Evolutionary conservation across 2,329 filamentous ascomycete species (phyloP), one percentile per base, ranked within the genome.

Genomic region (Calonectria ilicicola): DNA sequence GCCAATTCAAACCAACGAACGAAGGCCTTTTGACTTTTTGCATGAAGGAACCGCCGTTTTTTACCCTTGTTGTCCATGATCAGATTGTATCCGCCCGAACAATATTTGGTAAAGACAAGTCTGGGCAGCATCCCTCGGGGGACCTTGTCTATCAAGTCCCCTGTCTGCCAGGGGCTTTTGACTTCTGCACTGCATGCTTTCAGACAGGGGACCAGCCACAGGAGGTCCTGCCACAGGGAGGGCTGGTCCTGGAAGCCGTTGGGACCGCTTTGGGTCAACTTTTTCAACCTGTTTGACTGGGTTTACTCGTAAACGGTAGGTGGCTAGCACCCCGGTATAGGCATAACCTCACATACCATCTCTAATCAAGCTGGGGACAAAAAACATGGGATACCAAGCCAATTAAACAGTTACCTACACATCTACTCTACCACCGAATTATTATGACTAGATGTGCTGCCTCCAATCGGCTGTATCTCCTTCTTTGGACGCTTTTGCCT

Each of bases 81-180:
- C 64, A 64, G 69, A 63, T 67, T 56, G 29, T 23, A 71, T 21
- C 56, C 53, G 53, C 53, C 53, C 60, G 67, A 65, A 69, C 60
- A 42, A 46, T n/a, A 67, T 51, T 56, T 32, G 69, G 56, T 26
- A 65, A 67, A 58, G 64, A 67, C 69, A 67, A 67, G 69, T 71
- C 69, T 71, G 64, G 69, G 69, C 69, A 65, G 51, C 29, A 60
- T 19, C 5, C 12, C 35, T 40, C 53, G 53, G 53, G 53, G 53
- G 42, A 17, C 32, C 63, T 62, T 47, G 46, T 29, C 32, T 67
- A 63, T 63, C 58, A 63, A 42, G 40, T 42, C 40, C 58, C 58
- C 23, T 60, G 23, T 8, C n/a, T n/a, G 23, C 21, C 46, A 56
- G 64, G 64, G 62, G 23, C 32, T 21, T 47, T 60, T 60, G 53